Evolutionary conservation across 192 early-diverging fungal genomes (phyloP).

Genomic region (Coemansia sp.): DNA sequence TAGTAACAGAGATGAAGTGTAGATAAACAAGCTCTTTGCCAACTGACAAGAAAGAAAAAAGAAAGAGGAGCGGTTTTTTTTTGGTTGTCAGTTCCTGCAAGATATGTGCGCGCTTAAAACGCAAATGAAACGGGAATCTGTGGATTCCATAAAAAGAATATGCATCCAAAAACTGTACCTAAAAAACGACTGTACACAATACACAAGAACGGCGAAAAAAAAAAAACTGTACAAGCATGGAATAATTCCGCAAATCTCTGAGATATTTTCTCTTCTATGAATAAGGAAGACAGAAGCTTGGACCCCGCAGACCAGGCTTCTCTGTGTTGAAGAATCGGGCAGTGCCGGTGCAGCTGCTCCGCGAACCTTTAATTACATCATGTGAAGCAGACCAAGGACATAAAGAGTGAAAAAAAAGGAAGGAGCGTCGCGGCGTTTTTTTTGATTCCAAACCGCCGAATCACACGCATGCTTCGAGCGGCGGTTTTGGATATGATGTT

Average conservation of each 20-base stretch:
- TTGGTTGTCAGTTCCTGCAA: background rate
- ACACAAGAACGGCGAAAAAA: background rate
- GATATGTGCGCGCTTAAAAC: background rate
- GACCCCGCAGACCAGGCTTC: no score
- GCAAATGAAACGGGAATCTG: background rate
- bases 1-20: slow-evolving; percentile 1
- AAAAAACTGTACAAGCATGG: background rate
- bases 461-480: background rate
- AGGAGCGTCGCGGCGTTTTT: background rate
- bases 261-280: no score
- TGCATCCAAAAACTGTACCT: background rate
- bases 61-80: background rate
- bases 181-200: background rate
- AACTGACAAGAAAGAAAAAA: background rate
- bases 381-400: no score
- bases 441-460: background rate
- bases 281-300: no score
- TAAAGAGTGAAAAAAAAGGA: background rate
- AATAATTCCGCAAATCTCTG: background rate
- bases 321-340: no score
- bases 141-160: background rate
- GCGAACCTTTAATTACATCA: no score
- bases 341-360: no score
- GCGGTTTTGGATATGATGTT: background rate
- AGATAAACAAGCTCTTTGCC: background rate